phyloP scores from a whole-genome alignment of 768 basidiomycete species.

The Hysterangium stoloniferum region DNA sequence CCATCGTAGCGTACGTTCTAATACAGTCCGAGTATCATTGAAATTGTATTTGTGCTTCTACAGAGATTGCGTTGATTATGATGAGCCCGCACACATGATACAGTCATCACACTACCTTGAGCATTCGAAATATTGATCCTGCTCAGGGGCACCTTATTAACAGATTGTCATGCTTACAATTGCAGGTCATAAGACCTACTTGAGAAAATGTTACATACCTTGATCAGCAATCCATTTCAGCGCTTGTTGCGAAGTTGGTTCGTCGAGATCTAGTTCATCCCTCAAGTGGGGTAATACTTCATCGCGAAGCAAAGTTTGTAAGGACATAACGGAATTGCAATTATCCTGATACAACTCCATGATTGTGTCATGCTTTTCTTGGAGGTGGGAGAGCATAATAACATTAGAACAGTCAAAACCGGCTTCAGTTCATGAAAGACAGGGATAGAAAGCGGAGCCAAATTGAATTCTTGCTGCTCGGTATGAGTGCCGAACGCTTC shows the following conservation, averaged over 20 bases:
- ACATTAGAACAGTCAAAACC: not conserved
- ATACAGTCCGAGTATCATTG: slow-evolving; percentile 53
- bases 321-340: slow-evolving; percentile 33
- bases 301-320: slow-evolving; percentile 46
- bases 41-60: slow-evolving; percentile 63
- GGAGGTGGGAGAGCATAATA: slow-evolving; percentile 32
- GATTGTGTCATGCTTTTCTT: slow-evolving; percentile 41
- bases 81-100: slow-evolving; percentile 8
- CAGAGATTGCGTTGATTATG: slow-evolving; percentile 12
- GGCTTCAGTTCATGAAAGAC: no score
- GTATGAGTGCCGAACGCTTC: no score
- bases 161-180: not conserved
- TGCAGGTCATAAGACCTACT: slow-evolving; percentile 3
- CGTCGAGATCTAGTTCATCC: slow-evolving; percentile 48
- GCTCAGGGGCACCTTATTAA: no score
- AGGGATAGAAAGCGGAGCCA: no score
- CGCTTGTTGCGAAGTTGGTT: slow-evolving; percentile 42
- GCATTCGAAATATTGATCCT: slow-evolving; percentile 33
- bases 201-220: slow-evolving; percentile 35
- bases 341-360: slow-evolving; percentile 43
- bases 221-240: slow-evolving; percentile 59
- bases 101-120: slow-evolving; percentile 36
- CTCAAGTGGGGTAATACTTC: slow-evolving; percentile 53
- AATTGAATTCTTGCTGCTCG: no score
- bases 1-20: slow-evolving; percentile 50